Base-by-base conservation (phyloP, 257 asterid genomes). In the Fraxinus anomala region DNA sequence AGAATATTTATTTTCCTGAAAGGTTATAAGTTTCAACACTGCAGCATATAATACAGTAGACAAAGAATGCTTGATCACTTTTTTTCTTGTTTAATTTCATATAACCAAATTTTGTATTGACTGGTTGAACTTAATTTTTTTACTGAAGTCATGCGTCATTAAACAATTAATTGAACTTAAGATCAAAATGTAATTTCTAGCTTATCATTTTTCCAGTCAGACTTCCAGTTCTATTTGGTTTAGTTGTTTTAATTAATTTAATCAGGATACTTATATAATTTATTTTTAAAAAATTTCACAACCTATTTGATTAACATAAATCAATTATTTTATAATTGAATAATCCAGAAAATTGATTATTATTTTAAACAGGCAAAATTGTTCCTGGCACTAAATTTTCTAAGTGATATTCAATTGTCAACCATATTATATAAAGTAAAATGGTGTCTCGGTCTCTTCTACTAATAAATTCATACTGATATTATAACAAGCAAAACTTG, bases 341-440 rank as follows among this genome's bases (percentile, higher is more conserved):
- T 17, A 59, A 40, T 81, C 80, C 33, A 7, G 19, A 76, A 70
- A 82, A 24, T 56, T 54, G 70, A 67, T 54, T 72, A 51, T 39
- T 33, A 10, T 79, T 23, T 16, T 24, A 42, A 24, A 23, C 37
- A 36, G 30, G 68, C 33, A 30, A n/a, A 30, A n/a, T 31, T 51
- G 51, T 70, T 67, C 16, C 0, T 13, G 66, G 42, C 59, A 77
- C 14, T 26, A 74, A 56, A 56, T 56, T 56, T 16, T 56, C 24
- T 6, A 56, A 56, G 28, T 56, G 26, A 56, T 23, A 24, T 7
- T 61, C 16, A 7, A 23, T 61, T 61, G 68, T 23, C 68, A 61
- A 61, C 31, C 30, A 61, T 61, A 61, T 23, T 61, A 61, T 24
- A 61, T 24, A 61, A 21, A 61, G 14, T 23, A 21, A 61, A 61